Evolutionary conservation across 1,284 basidiomycete genomes (phyloP).

Genomic region (Ustilago trichophora): DNA sequence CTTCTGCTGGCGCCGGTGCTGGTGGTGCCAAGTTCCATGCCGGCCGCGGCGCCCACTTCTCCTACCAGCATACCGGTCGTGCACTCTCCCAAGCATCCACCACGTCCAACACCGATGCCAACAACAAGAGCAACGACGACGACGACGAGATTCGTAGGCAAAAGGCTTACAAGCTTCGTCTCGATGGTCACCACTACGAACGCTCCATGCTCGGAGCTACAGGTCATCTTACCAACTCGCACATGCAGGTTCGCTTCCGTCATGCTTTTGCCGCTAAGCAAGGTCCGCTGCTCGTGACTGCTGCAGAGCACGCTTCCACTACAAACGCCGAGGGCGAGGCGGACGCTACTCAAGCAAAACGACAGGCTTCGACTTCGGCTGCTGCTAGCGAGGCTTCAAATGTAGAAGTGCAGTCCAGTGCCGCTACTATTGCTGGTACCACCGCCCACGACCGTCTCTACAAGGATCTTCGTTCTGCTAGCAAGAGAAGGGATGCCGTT

Average conservation of each 20-base stretch:
- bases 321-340: neutral
- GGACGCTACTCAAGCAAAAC: slow-evolving; percentile 5
- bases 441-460: slow-evolving; percentile 26
- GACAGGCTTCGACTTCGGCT: slow-evolving; percentile 15
- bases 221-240: slow-evolving; percentile 32
- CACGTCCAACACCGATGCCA: slow-evolving; percentile 30
- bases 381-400: neutral
- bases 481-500: slow-evolving; percentile 12
- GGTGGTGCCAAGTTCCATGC: slow-evolving; percentile 61
- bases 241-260: slow-evolving; percentile 45
- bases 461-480: slow-evolving; percentile 12
- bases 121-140: slow-evolving; percentile 48
- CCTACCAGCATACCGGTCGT: slow-evolving; percentile 53
- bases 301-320: slow-evolving; percentile 1
- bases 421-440: neutral
- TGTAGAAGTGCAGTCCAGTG: neutral
- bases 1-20: slow-evolving; percentile 48
- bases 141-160: slow-evolving; percentile 35
- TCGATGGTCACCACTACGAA: slow-evolving; percentile 21
- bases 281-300: slow-evolving; percentile 25
- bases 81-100: slow-evolving; percentile 51
- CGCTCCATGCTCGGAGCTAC: slow-evolving; percentile 4
- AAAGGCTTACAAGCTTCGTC: slow-evolving; percentile 41
- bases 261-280: slow-evolving; percentile 39
- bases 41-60: slow-evolving; percentile 54